Evolutionary conservation across 495 filamentous ascomycete genomes (phyloP), one percentile per base, ranked within the genome.

Genomic region (Lentithecium fluviatile): DNA sequence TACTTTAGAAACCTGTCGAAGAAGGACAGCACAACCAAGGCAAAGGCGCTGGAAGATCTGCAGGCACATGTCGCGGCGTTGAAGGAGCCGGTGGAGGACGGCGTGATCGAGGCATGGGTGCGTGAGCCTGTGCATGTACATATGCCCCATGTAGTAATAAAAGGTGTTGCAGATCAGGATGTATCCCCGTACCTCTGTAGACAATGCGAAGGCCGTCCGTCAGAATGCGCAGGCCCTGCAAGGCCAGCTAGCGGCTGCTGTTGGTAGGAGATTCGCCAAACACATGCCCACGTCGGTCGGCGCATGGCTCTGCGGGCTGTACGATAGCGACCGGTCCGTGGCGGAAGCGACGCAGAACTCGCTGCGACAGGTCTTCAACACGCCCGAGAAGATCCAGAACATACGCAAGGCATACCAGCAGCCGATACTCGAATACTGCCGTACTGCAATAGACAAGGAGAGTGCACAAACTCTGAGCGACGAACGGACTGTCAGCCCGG

Each of bases 21-120:
- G 76, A 95, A 91, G 73, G 92, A 96, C 76, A 86, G 86, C 57
- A 93, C 83, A 13, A 99, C 95, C 25, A 93, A 95, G 66, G 80
- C 86, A n/a, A 96, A 95, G 71, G 94, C 91, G 0, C 71, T 99
- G 49, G 93, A 97, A 54, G 93, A 96, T 42, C 71, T 99, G 32
- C 81, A 86, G 45, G 70, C 80, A 38, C 82, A 87, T 67, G 76
- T 90, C n/a, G 56, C 78, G 64, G 71, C 74, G 52, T 56, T 78
- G 46, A 68, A 78, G 52, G 80, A 77, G 1, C 85, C 82, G 7
- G 71, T 86, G 13, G 89, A 95, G 69, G 89, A 95, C 52, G 77
- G 83, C 0, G 76, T 96, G 2, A 73, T 97, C 51, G 86, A 90
- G 53, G 88, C 88, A 65, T 98, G 92, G 92, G 91, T 95, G 79